phyloP scores from a whole-genome alignment of 805 yeast genomes.

The Candida ficus region DNA sequence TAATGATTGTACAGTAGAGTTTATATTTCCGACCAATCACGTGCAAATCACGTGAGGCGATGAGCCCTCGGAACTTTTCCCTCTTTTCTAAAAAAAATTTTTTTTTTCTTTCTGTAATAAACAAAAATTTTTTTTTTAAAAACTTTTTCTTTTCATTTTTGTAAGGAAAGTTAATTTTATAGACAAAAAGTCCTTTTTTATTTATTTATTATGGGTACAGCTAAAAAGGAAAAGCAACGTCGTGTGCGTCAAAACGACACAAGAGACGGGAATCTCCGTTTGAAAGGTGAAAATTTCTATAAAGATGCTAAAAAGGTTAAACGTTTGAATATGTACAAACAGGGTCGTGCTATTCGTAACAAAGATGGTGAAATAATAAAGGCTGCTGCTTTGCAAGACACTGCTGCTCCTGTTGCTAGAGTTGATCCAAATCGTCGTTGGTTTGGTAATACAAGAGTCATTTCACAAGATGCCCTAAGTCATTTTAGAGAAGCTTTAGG shows the following conservation, averaged over 20 bases:
- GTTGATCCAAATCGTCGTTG: conserved; percentile 95
- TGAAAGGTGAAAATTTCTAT: conserved; percentile 96
- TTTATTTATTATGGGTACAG: conserved; percentile 68
- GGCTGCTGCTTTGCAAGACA: conserved; percentile 85
- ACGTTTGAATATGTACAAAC: conserved; percentile 87
- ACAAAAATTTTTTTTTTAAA: conserved; percentile 2
- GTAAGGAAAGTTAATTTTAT: background rate
- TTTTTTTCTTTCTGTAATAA: conserved; percentile 2
- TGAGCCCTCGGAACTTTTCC: conserved; percentile 10
- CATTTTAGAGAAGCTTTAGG: conserved; percentile 95
- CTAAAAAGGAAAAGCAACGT: conserved; percentile 86
- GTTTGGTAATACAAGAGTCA: conserved; percentile 97
- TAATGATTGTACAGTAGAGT: background rate
- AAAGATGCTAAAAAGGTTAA: conserved; percentile 90
- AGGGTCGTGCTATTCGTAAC: conserved; percentile 82
- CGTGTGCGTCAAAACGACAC: conserved; percentile 76
- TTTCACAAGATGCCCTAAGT: conserved; percentile 90
- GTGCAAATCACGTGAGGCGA: conserved; percentile 7
- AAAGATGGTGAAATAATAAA: conserved; percentile 80
- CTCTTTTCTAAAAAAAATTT: background rate
- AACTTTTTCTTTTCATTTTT: conserved; percentile 7
- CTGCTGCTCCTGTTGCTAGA: conserved; percentile 84
- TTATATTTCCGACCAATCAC: background rate
- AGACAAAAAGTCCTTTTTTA: background rate
- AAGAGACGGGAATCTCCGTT: conserved; percentile 86